These are phyloP conservation scores for Botrytis aclada DNA, from an alignment of 2,329 filamentous ascomycete genomes.

Conservation along the genomic window DNA sequence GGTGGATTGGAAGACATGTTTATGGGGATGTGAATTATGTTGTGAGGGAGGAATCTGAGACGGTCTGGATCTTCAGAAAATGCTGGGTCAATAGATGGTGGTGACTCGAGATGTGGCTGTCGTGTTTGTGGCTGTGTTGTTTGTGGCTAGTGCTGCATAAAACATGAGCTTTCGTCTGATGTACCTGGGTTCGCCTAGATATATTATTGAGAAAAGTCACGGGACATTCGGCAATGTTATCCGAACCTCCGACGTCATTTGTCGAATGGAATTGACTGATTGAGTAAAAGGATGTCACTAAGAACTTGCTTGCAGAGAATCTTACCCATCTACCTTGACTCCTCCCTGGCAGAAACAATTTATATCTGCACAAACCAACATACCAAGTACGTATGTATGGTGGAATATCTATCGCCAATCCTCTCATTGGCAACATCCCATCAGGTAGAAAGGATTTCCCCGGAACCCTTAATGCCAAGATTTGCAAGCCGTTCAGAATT, in stretches of 20 bases:
- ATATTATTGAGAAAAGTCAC: not conserved
- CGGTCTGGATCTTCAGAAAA: not conserved
- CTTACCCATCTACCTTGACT: no score
- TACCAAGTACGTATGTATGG: not conserved
- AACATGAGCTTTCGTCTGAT: not conserved
- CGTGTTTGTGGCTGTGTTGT: not conserved
- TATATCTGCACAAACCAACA: not conserved
- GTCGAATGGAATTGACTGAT: not conserved
- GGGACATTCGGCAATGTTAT: not conserved
- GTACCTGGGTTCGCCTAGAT: no score
- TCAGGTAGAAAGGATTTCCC: not conserved
- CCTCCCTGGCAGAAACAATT: not conserved
- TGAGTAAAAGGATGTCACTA: not conserved
- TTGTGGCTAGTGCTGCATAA: no score
- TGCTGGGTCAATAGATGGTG: not conserved
- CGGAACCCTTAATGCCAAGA: not conserved
- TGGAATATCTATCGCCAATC: not conserved
- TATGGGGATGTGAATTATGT: not conserved
- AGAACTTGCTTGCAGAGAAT: not conserved
- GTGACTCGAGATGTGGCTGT: not conserved
- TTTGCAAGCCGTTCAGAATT: not conserved
- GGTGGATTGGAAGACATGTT: conserved; percentile 31
- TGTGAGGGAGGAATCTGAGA: not conserved
- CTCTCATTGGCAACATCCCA: not conserved
- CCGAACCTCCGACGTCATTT: conserved; percentile 1